Base-by-base conservation (phyloP, 495 filamentous ascomycete genomes). In the Aspergillus ostianus region DNA sequence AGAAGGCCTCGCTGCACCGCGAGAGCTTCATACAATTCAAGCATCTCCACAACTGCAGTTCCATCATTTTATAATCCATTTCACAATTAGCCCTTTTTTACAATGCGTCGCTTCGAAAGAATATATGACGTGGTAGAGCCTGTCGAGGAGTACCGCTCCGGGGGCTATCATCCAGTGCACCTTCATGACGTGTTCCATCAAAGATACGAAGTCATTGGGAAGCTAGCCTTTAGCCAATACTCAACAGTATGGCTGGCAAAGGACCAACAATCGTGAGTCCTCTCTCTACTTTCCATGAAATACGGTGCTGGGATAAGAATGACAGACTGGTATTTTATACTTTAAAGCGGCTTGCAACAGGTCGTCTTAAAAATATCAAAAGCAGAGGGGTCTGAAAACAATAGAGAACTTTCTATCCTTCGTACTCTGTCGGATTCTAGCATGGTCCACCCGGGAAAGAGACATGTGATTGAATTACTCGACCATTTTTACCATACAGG, bases 191-290 rank as follows among this genome's bases (percentile, higher is more conserved):
- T 53, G 2, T 66, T 79, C 49, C 56, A 72, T 48, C 66, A 73
- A 21, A 74, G 71, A 36, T 86, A 84, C 63, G 71, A 79, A 59
- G 67, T 84, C 56, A 64, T 84, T 46, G 76, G 73, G 21, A 86
- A 85, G 68, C 69, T 82, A 45, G 82, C 79, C 29, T 84, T 71
- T 65, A 81, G 82, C 20, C 65, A 75, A 17, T 71, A 61, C 50
- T 85, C 81, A 15, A 85, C 82, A 10, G 81, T 79, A n/a, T n/a
- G n/a, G n/a, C n/a, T n/a, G n/a, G n/a, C n/a, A n/a, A n/a, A n/a
- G n/a, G n/a, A n/a, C n/a, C 32, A 36, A 36, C 29, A 30, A 8
- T 30, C 29, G 29, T 30, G 8, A 30, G 59, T 55, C 32, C 27
- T 49, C 60, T 41, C 26, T n/a, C n/a, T n/a, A n/a, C 51, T 41